These are phyloP conservation scores for Pyrenophora teres DNA, from an alignment of 2,329 filamentous ascomycete genomes.

Conservation along the genomic window DNA sequence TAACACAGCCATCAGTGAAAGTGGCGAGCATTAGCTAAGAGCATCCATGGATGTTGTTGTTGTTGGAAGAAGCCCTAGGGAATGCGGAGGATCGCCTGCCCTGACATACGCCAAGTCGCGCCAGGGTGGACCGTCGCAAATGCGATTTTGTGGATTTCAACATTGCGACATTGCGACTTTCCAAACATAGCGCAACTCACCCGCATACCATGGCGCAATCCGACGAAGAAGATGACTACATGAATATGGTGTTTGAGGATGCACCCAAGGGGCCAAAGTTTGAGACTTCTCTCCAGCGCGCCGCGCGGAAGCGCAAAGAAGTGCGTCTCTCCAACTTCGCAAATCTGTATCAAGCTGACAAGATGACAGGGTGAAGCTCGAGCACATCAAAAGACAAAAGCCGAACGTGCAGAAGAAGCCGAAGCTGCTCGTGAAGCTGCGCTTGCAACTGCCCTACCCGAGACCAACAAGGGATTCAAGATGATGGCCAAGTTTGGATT, in stretches of 20 bases:
- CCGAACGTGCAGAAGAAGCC: slow-evolving; percentile 77
- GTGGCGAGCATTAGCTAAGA: background rate
- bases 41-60: background rate
- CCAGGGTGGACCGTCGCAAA: slow-evolving; percentile 20
- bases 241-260: slow-evolving; percentile 90
- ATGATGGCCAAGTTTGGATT: slow-evolving; percentile 99
- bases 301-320: slow-evolving; percentile 59
- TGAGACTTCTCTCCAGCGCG: slow-evolving; percentile 67
- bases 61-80: slow-evolving; percentile 10
- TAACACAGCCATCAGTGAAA: background rate
- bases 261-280: slow-evolving; percentile 53
- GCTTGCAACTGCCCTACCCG: slow-evolving; percentile 72
- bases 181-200: background rate
- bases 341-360: slow-evolving; percentile 17
- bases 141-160: slow-evolving; percentile 9
- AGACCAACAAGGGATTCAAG: slow-evolving; percentile 80
- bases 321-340: slow-evolving; percentile 32
- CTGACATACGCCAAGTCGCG: slow-evolving; percentile 17
- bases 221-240: slow-evolving; percentile 91
- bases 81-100: slow-evolving; percentile 17
- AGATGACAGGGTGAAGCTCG: slow-evolving; percentile 32
- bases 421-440: slow-evolving; percentile 73
- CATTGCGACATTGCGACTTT: slow-evolving; percentile 9
- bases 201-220: slow-evolving; percentile 36
- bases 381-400: slow-evolving; percentile 69